Base-by-base conservation (phyloP, 1,139 yeast genomes). In the Candida buenavistaensis region DNA sequence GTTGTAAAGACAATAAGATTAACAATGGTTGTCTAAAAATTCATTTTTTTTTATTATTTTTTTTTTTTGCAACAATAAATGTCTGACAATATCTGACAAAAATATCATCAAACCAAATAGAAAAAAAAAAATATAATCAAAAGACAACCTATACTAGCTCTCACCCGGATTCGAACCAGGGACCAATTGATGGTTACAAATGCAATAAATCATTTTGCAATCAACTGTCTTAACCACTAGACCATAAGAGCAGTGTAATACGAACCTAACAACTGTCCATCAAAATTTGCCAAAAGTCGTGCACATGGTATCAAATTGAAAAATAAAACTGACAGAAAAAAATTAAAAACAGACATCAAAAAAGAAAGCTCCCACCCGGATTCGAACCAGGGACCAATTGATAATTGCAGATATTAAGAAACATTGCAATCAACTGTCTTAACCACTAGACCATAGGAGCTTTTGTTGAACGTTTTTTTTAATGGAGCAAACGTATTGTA, bases 121-220 rank as follows among this genome's bases (percentile, higher is more conserved):
- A n/a, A n/a, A n/a, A n/a, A n/a, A n/a, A n/a, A n/a, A n/a, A n/a
- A n/a, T n/a, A n/a, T n/a, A n/a, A n/a, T n/a, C n/a, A n/a, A n/a
- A n/a, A n/a, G n/a, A n/a, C n/a, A n/a, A n/a, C n/a, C n/a, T n/a
- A n/a, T n/a, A n/a, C n/a, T n/a, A 27, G 30, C 30, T 27, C 35
- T 35, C 28, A 32, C 39, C 39, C 39, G 39, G 39, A 32, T 16
- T 36, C 33, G 39, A 36, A 36, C 39, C 39, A 26, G 39, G 39
- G 39, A 36, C 39, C 35, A 32, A 36, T 25, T 20, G 39, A 36
- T 36, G 23, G 15, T 29, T 30, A 19, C 23, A n/a, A 30, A 25
- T 20, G 4, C 5, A 26, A 17, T 12, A 4, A n/a, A 6, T 7
- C 19, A 6, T 16, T 12, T 36, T 36, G 39, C 39, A 36, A 36